Conservation (phyloP, 2,329 filamentous ascomycete species). For the Fusarium buharicum region DNA sequence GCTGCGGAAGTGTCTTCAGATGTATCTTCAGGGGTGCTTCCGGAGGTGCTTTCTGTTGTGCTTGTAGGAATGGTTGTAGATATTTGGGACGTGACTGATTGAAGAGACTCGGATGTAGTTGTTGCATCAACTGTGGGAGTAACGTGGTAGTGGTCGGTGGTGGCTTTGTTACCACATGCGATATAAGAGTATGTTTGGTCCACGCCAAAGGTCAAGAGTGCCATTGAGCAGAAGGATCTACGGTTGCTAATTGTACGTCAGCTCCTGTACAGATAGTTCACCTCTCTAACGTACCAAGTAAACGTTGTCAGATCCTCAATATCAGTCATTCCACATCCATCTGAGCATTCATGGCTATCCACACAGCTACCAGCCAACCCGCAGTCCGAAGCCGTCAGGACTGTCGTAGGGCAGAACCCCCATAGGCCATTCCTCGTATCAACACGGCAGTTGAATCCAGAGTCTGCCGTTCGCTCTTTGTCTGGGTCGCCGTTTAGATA, state of each 20-base stretch:
- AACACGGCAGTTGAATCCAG: slow-evolving; percentile 52
- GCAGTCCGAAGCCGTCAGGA: slow-evolving; percentile 52
- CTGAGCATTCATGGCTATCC: slow-evolving; percentile 47
- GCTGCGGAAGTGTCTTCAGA: not conserved
- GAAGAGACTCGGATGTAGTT: not conserved
- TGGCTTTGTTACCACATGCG: slow-evolving; percentile 48
- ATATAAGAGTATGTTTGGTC: slow-evolving; percentile 53
- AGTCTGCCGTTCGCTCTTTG: slow-evolving; percentile 46
- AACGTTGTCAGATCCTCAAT: slow-evolving; percentile 47
- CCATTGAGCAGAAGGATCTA: slow-evolving; percentile 49
- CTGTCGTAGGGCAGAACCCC: slow-evolving; percentile 54
- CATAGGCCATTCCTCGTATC: slow-evolving; percentile 50
- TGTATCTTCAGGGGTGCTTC: not conserved
- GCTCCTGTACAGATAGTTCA: not conserved
- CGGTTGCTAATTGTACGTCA: not conserved
- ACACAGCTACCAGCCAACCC: slow-evolving; percentile 52
- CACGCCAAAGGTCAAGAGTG: slow-evolving; percentile 47
- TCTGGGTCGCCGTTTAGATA: slow-evolving; percentile 48
- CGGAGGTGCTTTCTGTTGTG: slow-evolving; percentile 3
- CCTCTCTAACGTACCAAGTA: slow-evolving; percentile 47
- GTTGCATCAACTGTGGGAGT: slow-evolving; percentile 25
- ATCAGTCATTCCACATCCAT: slow-evolving; percentile 48
- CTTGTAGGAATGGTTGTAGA: not conserved
- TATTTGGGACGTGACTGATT: slow-evolving; percentile 5
- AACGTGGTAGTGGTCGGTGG: slow-evolving; percentile 44